These are phyloP conservation scores for Globisporangium okanoganense DNA, from an alignment of 352 stramenopile species.

Conservation along the genomic window DNA sequence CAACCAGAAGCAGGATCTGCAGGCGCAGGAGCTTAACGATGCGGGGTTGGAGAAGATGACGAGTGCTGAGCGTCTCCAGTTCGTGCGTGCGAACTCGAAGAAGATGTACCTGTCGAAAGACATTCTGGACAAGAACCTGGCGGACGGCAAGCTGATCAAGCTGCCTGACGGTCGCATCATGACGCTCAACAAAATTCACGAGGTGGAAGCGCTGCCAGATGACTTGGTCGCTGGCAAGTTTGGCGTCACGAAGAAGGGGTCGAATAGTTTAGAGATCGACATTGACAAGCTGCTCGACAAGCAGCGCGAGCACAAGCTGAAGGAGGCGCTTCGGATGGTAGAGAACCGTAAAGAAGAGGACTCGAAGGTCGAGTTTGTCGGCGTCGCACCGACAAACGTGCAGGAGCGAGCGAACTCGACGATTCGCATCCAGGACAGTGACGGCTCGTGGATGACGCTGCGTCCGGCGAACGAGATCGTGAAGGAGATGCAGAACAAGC, in stretches of 20 bases:
- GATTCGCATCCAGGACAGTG: constrained; percentile 79
- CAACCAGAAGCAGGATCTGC: constrained; percentile 82
- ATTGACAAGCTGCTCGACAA: constrained; percentile 72
- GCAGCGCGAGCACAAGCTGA: constrained; percentile 53
- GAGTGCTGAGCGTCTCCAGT: constrained; percentile 77
- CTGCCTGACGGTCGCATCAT: constrained; percentile 75
- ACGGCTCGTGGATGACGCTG: constrained; percentile 82
- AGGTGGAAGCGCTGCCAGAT: constrained; percentile 77
- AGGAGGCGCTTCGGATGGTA: constrained; percentile 39
- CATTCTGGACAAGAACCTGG: constrained; percentile 82
- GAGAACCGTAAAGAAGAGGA: constrained; percentile 20
- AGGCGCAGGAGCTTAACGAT: constrained; percentile 67
- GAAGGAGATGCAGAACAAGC: constrained; percentile 66
- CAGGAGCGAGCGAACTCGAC: constrained; percentile 74
- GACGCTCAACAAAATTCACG: constrained; percentile 82
- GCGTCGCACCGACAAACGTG: constrained; percentile 47
- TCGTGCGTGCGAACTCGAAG: constrained; percentile 78
- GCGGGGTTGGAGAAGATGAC: constrained; percentile 80
- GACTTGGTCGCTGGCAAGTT: constrained; percentile 53
- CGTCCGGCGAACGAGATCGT: constrained; percentile 77
- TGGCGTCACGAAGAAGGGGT: constrained; percentile 25
- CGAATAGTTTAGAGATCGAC: constrained; percentile 54
- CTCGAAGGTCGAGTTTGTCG: constrained; percentile 64
- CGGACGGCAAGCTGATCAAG: constrained; percentile 67
- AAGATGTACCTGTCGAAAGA: constrained; percentile 83